Conservation (phyloP, 768 basidiomycete species). For the Leccinum disarticulatum region DNA sequence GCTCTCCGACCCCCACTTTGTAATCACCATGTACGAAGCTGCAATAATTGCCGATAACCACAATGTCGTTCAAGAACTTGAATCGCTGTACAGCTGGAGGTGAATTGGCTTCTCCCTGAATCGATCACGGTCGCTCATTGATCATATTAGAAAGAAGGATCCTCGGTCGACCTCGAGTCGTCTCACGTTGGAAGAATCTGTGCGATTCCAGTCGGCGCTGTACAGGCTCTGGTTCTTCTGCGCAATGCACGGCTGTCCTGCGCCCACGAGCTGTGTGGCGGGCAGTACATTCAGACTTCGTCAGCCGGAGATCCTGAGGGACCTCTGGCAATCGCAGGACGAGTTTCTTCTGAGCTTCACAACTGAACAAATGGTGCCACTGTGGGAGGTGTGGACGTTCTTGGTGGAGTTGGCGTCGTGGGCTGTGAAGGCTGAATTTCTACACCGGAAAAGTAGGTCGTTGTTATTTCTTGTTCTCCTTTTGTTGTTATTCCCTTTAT, state of each 20-base stretch:
- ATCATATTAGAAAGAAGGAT: slow-evolving; percentile 36
- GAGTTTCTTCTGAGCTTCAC: background rate
- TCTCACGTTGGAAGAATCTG: slow-evolving; percentile 34
- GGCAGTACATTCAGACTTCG: slow-evolving; percentile 14
- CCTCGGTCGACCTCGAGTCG: slow-evolving; percentile 30
- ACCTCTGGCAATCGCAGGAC: background rate
- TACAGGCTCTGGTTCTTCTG: slow-evolving; percentile 30
- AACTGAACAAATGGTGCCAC: background rate
- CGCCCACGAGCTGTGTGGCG: slow-evolving; percentile 9
- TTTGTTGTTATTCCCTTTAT: background rate
- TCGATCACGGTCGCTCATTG: slow-evolving; percentile 4
- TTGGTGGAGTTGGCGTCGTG: background rate
- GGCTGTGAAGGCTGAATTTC: background rate
- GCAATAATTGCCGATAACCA: slow-evolving; percentile 16
- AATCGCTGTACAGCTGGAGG: slow-evolving; percentile 24
- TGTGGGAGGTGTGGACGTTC: background rate
- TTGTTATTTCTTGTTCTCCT: background rate
- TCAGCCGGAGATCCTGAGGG: background rate
- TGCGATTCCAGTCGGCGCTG: slow-evolving; percentile 29
- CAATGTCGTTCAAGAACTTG: slow-evolving; percentile 14
- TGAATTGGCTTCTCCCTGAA: background rate
- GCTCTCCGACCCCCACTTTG: background rate
- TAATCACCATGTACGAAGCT: slow-evolving; percentile 12
- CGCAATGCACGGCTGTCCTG: slow-evolving; percentile 12
- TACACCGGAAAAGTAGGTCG: background rate